A percentile compares a stretch with the other conserved stretches of the same genome.
Conservation (phyloP, 352 stramenopile species). For the Saprolegnia parasitica region DNA sequence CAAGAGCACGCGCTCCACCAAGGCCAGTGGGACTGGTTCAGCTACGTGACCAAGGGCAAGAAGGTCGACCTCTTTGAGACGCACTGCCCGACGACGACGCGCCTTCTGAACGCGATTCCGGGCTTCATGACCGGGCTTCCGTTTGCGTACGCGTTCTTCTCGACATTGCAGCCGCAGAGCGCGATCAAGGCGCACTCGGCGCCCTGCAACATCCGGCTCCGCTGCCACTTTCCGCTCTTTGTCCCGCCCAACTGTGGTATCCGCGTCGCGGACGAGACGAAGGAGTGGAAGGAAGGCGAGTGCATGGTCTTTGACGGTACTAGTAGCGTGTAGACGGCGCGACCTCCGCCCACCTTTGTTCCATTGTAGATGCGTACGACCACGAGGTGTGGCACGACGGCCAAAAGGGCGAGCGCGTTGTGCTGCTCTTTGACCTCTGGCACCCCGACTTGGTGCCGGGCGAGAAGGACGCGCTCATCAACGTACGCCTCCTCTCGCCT, state of each 20-base stretch:
- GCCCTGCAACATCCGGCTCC: slow-evolving; percentile 93
- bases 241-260: slow-evolving; percentile 89
- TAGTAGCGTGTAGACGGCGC: not conserved
- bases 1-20: slow-evolving; percentile 73
- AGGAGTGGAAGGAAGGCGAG: slow-evolving; percentile 74
- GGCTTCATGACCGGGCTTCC: slow-evolving; percentile 85
- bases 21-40: slow-evolving; percentile 92
- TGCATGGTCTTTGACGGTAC: slow-evolving; percentile 77
- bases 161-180: slow-evolving; percentile 86
- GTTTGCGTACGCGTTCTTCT: slow-evolving; percentile 96
- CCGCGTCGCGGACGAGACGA: slow-evolving; percentile 82
- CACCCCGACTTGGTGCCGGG: slow-evolving; percentile 58
- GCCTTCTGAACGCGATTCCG: slow-evolving; percentile 70
- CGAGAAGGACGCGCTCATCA: slow-evolving; percentile 50
- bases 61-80: slow-evolving; percentile 45
- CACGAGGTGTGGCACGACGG: slow-evolving; percentile 78
- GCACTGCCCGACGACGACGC: slow-evolving; percentile 58
- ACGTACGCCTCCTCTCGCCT: slow-evolving; percentile 25
- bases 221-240: slow-evolving; percentile 92
- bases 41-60: slow-evolving; percentile 69
- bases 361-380: slow-evolving; percentile 61
- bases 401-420: slow-evolving; percentile 57
- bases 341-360: not conserved
- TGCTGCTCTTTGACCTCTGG: slow-evolving; percentile 85
- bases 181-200: slow-evolving; percentile 90